Evolutionary conservation across 306 rosid genomes (phyloP).

Genomic region (Casuarina glauca): DNA sequence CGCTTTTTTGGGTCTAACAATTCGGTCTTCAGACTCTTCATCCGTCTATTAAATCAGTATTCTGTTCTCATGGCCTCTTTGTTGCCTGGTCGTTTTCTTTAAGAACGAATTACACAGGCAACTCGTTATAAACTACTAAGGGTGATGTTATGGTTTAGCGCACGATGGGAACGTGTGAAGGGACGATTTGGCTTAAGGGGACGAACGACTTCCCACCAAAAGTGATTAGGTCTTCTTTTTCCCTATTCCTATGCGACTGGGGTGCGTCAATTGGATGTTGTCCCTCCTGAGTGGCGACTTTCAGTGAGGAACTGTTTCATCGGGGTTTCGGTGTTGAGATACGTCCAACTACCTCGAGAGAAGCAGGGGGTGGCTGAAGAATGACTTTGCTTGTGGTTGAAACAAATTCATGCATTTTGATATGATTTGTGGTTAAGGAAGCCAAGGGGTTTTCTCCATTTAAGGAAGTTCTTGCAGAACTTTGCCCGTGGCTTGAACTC

Average conservation of each 20-base stretch:
- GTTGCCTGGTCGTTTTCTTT: too few species aligned
- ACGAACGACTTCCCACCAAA: too few species aligned
- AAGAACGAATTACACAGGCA: too few species aligned
- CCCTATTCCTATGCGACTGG: background rate
- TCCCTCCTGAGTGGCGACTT: conserved; percentile 52
- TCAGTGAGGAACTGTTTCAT: conserved; percentile 99
- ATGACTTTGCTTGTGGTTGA: conserved; percentile 3
- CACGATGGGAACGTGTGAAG: too few species aligned
- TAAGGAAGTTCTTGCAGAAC: background rate
- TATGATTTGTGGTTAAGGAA: background rate
- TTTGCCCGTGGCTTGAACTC: background rate
- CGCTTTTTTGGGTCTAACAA: too few species aligned
- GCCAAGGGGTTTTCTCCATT: background rate
- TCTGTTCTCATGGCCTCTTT: too few species aligned
- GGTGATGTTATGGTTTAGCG: too few species aligned
- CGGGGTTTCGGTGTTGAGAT: conserved; percentile 97
- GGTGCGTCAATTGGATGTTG: conserved; percentile 11
- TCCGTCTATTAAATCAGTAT: too few species aligned
- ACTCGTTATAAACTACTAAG: too few species aligned
- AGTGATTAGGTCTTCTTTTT: background rate
- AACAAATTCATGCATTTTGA: conserved; percentile 11
- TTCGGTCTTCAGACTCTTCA: too few species aligned
- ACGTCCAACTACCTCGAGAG: conserved; percentile 95
- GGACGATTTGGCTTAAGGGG: too few species aligned
- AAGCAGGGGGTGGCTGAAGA: conserved; percentile 86